Base-by-base conservation (phyloP, 2,329 filamentous ascomycete genomes). In the Aureobasidium vineae region DNA sequence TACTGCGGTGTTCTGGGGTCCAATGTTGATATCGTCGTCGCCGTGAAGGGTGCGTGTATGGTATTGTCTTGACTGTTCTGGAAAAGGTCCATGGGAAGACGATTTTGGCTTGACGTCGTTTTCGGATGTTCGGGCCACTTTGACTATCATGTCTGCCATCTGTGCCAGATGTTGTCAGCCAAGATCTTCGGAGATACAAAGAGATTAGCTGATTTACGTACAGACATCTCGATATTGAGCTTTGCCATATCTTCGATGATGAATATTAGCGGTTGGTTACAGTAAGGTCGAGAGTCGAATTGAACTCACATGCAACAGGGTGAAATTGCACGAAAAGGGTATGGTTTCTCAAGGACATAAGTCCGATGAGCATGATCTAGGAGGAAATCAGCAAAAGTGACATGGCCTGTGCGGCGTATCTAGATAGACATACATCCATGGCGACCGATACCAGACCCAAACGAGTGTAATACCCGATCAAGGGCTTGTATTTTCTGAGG, bases 381-480 rank as follows among this genome's bases (percentile, higher is more conserved):
- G 23, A 23, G 21, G 16, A 10, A 13, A 33, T 65, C 19, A 65
- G 50, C 15, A 31, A 38, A 26, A 16, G 19, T n/a, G 7, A 5
- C 19, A 13, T 19, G 5, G 11, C 16, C n/a, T 19, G 6, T 19
- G 16, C 28, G 11, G 23, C 23, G 7, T n/a, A 21, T 50, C 19
- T 4, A 16, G 15, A 21, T 4, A 11, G 28, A 40, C 47, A 50
- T 53, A 63, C 36, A 68, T 85, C 83, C 80, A 84, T 82, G 1
- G 77, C 71, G 5, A 85, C 75, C 0, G 83, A 84, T 0, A 85
- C 54, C 3, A 79, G 31, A 71, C 84, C 82, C 19, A 85, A 78
- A 52, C 77, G 77, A 31, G 80, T 78, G 57, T 84, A 85, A 74
- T 84, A 84, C 7, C 74, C 74, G 3, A 83, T 77, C 0, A 85